Percentiles rank a stretch among this genome's conserved stretches.
Evolutionary conservation across 1,284 basidiomycete species (phyloP).

Genomic region (Ustilago crameri): DNA sequence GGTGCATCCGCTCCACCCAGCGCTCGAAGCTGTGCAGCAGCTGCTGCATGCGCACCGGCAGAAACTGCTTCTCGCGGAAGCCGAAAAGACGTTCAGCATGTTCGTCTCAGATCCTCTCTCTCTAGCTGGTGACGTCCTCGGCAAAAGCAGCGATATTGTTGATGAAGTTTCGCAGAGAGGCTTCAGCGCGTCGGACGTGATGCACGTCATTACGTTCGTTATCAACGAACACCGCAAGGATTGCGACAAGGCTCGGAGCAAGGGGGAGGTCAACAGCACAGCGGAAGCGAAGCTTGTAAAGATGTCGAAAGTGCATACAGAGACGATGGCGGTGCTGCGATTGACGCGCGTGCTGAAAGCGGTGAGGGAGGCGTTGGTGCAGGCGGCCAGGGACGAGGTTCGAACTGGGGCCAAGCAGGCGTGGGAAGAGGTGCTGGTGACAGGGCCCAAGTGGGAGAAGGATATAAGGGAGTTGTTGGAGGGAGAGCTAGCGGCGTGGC

Average conservation of each 20-base stretch:
- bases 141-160: background rate
- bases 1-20: background rate
- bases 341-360: conserved; percentile 20
- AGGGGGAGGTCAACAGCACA: background rate
- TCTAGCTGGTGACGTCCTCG: conserved; percentile 33
- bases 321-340: conserved; percentile 6
- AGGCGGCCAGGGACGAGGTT: background rate
- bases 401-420: background rate
- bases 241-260: conserved; percentile 4
- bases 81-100: conserved; percentile 8
- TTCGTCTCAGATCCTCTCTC: conserved; percentile 35
- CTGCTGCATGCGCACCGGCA: background rate
- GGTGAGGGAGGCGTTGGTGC: background rate
- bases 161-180: conserved; percentile 7
- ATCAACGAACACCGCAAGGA: conserved; percentile 12
- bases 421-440: conserved; percentile 19
- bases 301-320: conserved; percentile 7
- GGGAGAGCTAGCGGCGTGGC: background rate
- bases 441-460: conserved; percentile 1
- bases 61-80: background rate
- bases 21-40: background rate
- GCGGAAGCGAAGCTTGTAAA: conserved; percentile 12
- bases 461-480: conserved; percentile 5
- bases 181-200: conserved; percentile 28
- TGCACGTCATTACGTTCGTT: conserved; percentile 21